phyloP scores from a whole-genome alignment of 148 eudicot genomes.

The Gaultheria prostrata region DNA sequence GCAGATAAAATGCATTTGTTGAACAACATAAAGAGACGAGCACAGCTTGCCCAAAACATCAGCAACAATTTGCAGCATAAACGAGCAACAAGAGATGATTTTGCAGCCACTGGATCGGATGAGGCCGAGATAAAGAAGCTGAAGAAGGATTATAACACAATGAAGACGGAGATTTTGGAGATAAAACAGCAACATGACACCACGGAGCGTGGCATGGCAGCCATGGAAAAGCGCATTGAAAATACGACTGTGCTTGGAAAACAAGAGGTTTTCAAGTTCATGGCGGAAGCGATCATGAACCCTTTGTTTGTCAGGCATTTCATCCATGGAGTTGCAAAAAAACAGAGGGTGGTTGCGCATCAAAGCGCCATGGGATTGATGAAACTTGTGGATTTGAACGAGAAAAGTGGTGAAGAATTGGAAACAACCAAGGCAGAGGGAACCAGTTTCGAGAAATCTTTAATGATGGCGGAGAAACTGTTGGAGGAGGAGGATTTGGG shows the following conservation, averaged over 20 bases:
- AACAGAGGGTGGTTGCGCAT: neutral
- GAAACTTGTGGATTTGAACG: neutral
- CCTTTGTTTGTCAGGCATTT: conserved; percentile 22
- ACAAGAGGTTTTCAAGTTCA: conserved; percentile 35
- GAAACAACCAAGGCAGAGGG: conserved; percentile 17
- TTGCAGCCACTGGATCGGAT: neutral
- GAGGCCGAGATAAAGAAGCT: conserved; percentile 47
- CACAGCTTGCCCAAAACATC: neutral
- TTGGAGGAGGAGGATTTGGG: conserved; percentile 63
- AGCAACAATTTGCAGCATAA: neutral
- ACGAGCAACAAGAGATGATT: neutral
- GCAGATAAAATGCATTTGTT: conserved; percentile 62
- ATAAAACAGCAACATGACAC: conserved; percentile 52
- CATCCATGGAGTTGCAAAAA: conserved; percentile 26
- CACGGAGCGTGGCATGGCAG: conserved; percentile 31
- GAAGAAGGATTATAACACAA: conserved; percentile 34
- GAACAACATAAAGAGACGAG: conserved; percentile 58
- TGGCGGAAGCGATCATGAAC: conserved; percentile 43
- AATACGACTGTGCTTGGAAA: conserved; percentile 35
- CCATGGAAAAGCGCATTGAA: conserved; percentile 40
- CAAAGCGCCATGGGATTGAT: conserved; percentile 5
- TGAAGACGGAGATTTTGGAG: conserved; percentile 37
- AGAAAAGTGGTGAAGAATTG: conserved; percentile 23
- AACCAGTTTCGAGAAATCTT: conserved; percentile 35
- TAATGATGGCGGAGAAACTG: conserved; percentile 52